A percentile compares a stretch with the other conserved stretches of the same genome.
Conservation (phyloP, 2,329 filamentous ascomycete species). For the Pseudocercospora fijiensis region DNA sequence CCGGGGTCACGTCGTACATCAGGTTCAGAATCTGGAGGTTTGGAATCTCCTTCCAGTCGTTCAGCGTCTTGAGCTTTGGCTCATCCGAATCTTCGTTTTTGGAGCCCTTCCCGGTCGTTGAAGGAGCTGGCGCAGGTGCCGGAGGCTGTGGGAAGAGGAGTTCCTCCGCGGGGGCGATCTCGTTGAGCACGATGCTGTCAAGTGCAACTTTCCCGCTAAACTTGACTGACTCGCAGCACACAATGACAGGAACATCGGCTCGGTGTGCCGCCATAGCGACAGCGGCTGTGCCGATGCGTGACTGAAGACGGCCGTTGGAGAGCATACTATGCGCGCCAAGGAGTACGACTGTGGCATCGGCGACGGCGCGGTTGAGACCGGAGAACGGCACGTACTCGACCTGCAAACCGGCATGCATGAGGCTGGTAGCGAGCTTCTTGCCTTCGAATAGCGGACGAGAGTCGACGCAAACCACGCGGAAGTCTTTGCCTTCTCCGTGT, state of each 20-base stretch:
- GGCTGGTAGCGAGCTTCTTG: slow-evolving; percentile 66
- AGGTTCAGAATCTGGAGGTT: slow-evolving; percentile 67
- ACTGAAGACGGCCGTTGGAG: slow-evolving; percentile 88
- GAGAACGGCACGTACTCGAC: slow-evolving; percentile 82
- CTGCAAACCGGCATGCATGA: slow-evolving; percentile 68
- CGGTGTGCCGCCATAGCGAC: slow-evolving; percentile 80
- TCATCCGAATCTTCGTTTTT: slow-evolving; percentile 32
- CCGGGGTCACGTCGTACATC: slow-evolving; percentile 88
- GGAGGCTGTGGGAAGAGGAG: slow-evolving; percentile 41
- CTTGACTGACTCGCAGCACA: slow-evolving; percentile 92
- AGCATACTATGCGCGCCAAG: slow-evolving; percentile 93
- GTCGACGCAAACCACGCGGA: slow-evolving; percentile 83
- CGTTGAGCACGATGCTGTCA: slow-evolving; percentile 91
- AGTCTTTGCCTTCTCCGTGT: slow-evolving; percentile 66
- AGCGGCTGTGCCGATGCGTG: slow-evolving; percentile 79
- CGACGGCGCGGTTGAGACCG: slow-evolving; percentile 71
- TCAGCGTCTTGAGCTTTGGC: slow-evolving; percentile 39
- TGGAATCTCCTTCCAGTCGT: slow-evolving; percentile 58
- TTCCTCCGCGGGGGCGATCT: slow-evolving; percentile 76
- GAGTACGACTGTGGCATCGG: slow-evolving; percentile 70
- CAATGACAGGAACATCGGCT: slow-evolving; percentile 75
- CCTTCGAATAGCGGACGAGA: slow-evolving; percentile 69
- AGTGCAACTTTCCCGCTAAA: slow-evolving; percentile 87
- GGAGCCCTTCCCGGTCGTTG: slow-evolving; percentile 20
- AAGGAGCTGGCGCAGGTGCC: neutral